phyloP scores from a whole-genome alignment of 805 yeast species.

The Soucietia sequanensis region DNA sequence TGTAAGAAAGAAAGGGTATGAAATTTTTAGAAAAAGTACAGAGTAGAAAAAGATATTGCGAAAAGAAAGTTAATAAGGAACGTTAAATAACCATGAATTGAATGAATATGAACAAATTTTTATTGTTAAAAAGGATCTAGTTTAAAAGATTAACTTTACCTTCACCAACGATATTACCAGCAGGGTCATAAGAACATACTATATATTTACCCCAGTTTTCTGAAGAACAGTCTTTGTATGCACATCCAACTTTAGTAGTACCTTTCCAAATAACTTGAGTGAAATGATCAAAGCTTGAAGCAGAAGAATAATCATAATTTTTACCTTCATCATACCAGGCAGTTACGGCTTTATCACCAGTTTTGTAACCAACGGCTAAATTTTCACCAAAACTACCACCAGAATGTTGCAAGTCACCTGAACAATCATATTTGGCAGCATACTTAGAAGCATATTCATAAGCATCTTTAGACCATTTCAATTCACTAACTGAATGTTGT shows the following conservation, averaged over 20 bases:
- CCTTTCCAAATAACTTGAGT: conserved; percentile 77
- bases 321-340: conserved; percentile 44
- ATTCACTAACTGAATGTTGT: conserved; percentile 47
- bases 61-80: too few relatives aligned
- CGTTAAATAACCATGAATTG: too few relatives aligned
- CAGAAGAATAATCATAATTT: conserved; percentile 26
- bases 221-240: conserved; percentile 55
- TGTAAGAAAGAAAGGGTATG: too few relatives aligned
- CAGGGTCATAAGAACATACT: conserved; percentile 71
- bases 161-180: conserved; percentile 66
- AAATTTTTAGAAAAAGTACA: too few relatives aligned
- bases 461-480: conserved; percentile 56
- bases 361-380: conserved; percentile 36
- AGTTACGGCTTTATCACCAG: conserved; percentile 28
- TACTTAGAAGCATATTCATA: conserved; percentile 52
- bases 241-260: conserved; percentile 69
- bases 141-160: conserved; percentile 5
- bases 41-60: too few relatives aligned
- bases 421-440: conserved; percentile 49
- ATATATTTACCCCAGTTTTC: conserved; percentile 53
- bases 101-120: too few relatives aligned
- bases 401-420: conserved; percentile 36
- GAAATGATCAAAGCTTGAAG: conserved; percentile 56
- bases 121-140: too few relatives aligned
- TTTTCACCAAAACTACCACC: conserved; percentile 43